phyloP scores from a whole-genome alignment of 371 early-diverging fungal genomes.

The Zychaea mexicana region DNA sequence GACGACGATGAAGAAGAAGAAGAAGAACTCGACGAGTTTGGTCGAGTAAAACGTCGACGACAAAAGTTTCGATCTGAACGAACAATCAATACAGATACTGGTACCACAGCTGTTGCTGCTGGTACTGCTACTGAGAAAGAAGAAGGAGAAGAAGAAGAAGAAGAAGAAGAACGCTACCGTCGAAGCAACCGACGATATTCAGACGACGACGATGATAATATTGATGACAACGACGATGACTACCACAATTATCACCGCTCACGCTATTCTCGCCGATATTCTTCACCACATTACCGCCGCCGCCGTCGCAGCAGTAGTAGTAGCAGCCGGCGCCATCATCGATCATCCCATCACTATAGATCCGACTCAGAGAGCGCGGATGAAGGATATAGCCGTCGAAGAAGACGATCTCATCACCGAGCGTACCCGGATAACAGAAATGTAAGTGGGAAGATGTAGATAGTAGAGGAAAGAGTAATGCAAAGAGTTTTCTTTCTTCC shows the following conservation, averaged over 20 bases:
- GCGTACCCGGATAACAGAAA: background rate
- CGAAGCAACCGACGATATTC: background rate
- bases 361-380: slow-evolving; percentile 32
- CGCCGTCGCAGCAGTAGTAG: background rate
- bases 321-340: slow-evolving; percentile 11
- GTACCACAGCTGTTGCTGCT: no score
- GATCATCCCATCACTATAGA: slow-evolving; percentile 32
- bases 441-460: background rate
- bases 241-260: slow-evolving; percentile 75
- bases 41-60: slow-evolving; percentile 47
- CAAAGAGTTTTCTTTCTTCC: background rate
- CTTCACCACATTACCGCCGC: slow-evolving; percentile 2
- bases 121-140: background rate
- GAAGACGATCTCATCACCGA: slow-evolving; percentile 10
- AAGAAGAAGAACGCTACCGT: background rate
- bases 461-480: background rate
- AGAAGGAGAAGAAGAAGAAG: background rate
- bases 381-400: slow-evolving; percentile 12
- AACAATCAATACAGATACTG: no score
- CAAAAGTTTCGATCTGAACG: slow-evolving; percentile 38
- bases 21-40: slow-evolving; percentile 52
- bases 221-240: slow-evolving; percentile 80
- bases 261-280: background rate
- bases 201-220: slow-evolving; percentile 31
- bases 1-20: slow-evolving; percentile 43